A percentile compares a stretch with the other conserved stretches of the same genome.
These are phyloP conservation scores for Eucalyptus regnans DNA, from an alignment of 345 rosid species.

Conservation along the genomic window DNA sequence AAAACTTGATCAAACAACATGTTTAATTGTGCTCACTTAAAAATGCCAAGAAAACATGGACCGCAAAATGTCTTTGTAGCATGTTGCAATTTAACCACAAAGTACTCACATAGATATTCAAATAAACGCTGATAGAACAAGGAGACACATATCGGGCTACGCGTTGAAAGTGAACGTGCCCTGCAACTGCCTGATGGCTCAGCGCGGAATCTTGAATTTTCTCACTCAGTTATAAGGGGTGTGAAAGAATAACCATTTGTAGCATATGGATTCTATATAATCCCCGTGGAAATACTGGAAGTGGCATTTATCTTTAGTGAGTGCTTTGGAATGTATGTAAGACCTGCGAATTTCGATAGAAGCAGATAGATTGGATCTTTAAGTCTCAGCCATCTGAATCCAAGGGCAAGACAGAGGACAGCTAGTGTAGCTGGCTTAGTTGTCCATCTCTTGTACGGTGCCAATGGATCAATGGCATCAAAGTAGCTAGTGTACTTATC, in stretches of 20 bases:
- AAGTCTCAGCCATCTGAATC: background rate
- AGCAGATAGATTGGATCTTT: background rate
- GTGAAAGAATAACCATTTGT: background rate
- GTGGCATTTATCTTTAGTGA: slow-evolving; percentile 88
- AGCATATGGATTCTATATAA: slow-evolving; percentile 16
- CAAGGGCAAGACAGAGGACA: background rate
- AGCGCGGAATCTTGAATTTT: background rate
- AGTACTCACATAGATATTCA: no score
- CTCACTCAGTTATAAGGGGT: background rate
- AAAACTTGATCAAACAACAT: no score
- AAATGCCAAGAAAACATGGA: no score
- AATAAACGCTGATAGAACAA: no score
- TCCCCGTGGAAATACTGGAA: slow-evolving; percentile 75
- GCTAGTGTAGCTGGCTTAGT: no score
- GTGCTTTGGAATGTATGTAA: slow-evolving; percentile 75
- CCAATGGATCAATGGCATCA: no score
- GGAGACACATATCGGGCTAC: background rate
- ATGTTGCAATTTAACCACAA: no score
- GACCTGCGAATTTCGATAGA: slow-evolving; percentile 38
- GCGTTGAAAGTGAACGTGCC: background rate
- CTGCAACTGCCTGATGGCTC: background rate
- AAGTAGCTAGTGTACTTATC: no score
- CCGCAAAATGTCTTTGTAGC: no score
- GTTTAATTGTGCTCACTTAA: no score
- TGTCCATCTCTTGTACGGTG: no score